These are phyloP conservation scores for Penicillium herquei DNA, from an alignment of 495 filamentous ascomycete genomes.

Conservation along the genomic window DNA sequence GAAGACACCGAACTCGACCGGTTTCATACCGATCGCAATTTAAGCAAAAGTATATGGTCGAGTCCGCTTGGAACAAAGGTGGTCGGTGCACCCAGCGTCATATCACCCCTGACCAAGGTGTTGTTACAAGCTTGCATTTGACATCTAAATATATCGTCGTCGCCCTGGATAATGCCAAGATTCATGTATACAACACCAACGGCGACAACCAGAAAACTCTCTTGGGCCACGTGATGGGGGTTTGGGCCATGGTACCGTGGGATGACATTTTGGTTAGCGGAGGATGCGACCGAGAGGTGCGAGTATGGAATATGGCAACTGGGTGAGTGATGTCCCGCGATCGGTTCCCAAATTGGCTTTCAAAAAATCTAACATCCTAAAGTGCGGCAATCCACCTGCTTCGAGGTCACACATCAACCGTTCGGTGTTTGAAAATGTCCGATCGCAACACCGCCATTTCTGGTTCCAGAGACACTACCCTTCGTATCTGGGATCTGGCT, in stretches of 20 bases:
- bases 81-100: slow-evolving; percentile 74
- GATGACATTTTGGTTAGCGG: slow-evolving; percentile 93
- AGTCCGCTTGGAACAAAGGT: slow-evolving; percentile 92
- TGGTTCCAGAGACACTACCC: slow-evolving; percentile 89
- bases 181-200: slow-evolving; percentile 94
- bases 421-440: slow-evolving; percentile 97
- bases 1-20: slow-evolving; percentile 43
- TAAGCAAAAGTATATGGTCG: slow-evolving; percentile 94
- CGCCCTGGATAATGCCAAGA: slow-evolving; percentile 95
- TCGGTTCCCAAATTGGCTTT: not conserved
- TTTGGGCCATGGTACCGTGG: slow-evolving; percentile 99
- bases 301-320: slow-evolving; percentile 95
- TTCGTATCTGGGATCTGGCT: slow-evolving; percentile 91
- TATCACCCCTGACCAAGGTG: slow-evolving; percentile 92
- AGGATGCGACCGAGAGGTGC: slow-evolving; percentile 93
- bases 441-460: slow-evolving; percentile 91
- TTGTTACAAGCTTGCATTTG: slow-evolving; percentile 92
- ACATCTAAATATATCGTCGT: slow-evolving; percentile 96
- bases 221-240: slow-evolving; percentile 95
- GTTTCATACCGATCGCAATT: slow-evolving; percentile 92
- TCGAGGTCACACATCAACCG: slow-evolving; percentile 92
- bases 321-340: slow-evolving; percentile 63
- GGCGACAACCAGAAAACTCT: slow-evolving; percentile 85
- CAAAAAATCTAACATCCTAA: slow-evolving; percentile 8
- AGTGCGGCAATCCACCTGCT: slow-evolving; percentile 77